Conservation (phyloP, 345 rosid species). For the Sonneratia alba region DNA sequence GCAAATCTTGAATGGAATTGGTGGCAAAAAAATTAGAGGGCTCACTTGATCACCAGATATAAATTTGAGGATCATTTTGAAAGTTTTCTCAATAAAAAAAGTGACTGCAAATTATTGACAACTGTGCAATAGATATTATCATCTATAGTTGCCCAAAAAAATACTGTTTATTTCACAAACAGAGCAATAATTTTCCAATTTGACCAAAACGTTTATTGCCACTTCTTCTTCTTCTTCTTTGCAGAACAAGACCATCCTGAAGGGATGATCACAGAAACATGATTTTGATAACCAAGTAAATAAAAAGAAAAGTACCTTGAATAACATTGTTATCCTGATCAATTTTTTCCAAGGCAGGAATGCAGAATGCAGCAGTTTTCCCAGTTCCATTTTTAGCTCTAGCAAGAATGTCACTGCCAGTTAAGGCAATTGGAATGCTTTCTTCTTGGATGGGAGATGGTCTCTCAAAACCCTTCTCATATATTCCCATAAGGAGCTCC, state of each 20-base stretch:
- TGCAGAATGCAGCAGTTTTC: slow-evolving; percentile 96
- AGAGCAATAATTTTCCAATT: neutral
- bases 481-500: slow-evolving; percentile 91
- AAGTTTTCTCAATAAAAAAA: no score
- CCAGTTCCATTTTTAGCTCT: slow-evolving; percentile 99
- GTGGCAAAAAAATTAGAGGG: no score
- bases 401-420: slow-evolving; percentile 98
- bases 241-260: neutral
- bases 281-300: neutral
- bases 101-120: neutral
- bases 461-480: slow-evolving; percentile 97
- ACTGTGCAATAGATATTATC: neutral
- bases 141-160: neutral
- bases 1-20: no score
- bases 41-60: no score
- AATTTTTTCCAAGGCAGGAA: slow-evolving; percentile 95
- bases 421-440: slow-evolving; percentile 98
- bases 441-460: slow-evolving; percentile 99
- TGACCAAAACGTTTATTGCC: neutral
- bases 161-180: neutral
- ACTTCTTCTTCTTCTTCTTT: neutral
- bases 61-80: no score
- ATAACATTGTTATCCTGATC: slow-evolving; percentile 88
- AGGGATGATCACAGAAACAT: neutral
- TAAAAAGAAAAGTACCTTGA: slow-evolving; percentile 53